Conservation (phyloP, 352 stramenopile species). For the Globisporangium perplexum region DNA sequence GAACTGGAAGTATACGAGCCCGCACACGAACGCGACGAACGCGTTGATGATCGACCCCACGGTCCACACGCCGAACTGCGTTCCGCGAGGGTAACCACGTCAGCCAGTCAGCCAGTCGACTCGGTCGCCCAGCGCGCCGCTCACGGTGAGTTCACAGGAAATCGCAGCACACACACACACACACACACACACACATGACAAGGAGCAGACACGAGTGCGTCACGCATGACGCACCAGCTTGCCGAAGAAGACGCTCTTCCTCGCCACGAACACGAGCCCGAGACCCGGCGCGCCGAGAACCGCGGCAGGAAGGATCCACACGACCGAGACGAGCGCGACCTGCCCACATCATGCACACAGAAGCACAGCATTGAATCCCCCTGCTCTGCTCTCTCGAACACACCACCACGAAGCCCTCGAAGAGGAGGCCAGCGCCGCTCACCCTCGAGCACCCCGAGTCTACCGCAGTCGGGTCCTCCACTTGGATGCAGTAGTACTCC, state of each 20-base stretch:
- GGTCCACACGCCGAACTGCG: conserved; percentile 62
- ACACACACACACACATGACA: too few species aligned
- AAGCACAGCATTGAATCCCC: conserved; percentile 3
- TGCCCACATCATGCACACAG: conserved; percentile 18
- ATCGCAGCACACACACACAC: too few species aligned
- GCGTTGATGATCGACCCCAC: conserved; percentile 66
- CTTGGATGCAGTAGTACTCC: conserved; percentile 86
- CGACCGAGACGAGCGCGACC: conserved; percentile 52
- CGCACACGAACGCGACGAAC: conserved; percentile 50
- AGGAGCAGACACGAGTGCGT: neutral
- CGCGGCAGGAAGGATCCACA: conserved; percentile 54
- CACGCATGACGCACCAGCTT: conserved; percentile 50
- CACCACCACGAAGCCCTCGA: neutral
- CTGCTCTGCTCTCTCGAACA: neutral
- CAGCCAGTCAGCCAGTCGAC: neutral
- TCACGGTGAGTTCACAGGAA: too few species aligned
- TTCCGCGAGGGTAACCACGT: neutral
- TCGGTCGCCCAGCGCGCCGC: too few species aligned
- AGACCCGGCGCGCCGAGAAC: conserved; percentile 56
- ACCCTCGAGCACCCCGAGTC: conserved; percentile 77
- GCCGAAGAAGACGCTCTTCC: conserved; percentile 71
- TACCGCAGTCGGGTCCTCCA: conserved; percentile 61
- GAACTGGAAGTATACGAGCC: conserved; percentile 49
- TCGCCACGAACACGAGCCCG: conserved; percentile 61
- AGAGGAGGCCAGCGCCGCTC: conserved; percentile 12